phyloP scores from a whole-genome alignment of 2,329 filamentous ascomycete genomes.

The Nannizzia gypsea region DNA sequence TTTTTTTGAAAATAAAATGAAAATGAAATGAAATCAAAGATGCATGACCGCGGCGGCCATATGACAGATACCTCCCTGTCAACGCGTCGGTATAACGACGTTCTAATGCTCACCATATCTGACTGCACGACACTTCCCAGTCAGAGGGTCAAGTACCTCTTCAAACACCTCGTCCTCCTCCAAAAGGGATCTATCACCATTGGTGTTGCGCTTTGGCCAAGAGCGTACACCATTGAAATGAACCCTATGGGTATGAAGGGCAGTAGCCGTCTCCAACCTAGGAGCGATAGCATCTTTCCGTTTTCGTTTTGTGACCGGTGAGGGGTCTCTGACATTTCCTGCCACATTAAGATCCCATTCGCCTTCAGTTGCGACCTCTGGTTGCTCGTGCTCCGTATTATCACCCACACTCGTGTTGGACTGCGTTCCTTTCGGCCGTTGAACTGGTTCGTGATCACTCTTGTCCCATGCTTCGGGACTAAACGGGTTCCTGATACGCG shows the following conservation, averaged over 20 bases:
- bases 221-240: neutral
- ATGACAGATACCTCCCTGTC: neutral
- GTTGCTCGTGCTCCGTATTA: neutral
- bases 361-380: neutral
- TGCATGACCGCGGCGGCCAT: neutral
- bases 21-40: neutral
- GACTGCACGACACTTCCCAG: slow-evolving; percentile 14
- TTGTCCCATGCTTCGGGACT: slow-evolving; percentile 10
- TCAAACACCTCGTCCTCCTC: slow-evolving; percentile 18
- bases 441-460: neutral
- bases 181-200: slow-evolving; percentile 8
- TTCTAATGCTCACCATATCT: slow-evolving; percentile 12
- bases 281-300: neutral
- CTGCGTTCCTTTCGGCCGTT: neutral
- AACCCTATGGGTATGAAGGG: neutral
- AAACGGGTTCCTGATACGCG: slow-evolving; percentile 8
- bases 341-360: neutral
- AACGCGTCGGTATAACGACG: neutral
- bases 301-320: neutral
- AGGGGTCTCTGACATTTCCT: neutral
- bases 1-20: too few relatives aligned
- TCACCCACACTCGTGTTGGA: neutral
- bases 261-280: neutral
- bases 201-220: neutral
- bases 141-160: slow-evolving; percentile 14